phyloP scores from a whole-genome alignment of 768 basidiomycete genomes.

The Stropharia rugosoannulata region DNA sequence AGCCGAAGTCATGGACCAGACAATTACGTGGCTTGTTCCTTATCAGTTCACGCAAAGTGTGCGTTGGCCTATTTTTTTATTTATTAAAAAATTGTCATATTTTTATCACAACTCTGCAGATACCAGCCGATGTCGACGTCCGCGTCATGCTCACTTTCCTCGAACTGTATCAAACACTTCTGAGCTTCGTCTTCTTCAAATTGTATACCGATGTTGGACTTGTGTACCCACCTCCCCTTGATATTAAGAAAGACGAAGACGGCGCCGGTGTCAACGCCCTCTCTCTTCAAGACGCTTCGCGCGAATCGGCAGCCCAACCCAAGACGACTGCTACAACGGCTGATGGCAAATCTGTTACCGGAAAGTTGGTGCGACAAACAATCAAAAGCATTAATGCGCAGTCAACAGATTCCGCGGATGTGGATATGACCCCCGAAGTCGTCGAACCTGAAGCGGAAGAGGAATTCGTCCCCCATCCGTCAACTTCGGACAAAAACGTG shows the following conservation, averaged over 20 bases:
- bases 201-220: conserved; percentile 94
- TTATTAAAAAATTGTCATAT: neutral
- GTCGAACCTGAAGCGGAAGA: conserved; percentile 46
- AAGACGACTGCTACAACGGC: conserved; percentile 44
- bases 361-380: conserved; percentile 56
- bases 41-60: conserved; percentile 97
- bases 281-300: conserved; percentile 56
- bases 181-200: conserved; percentile 96
- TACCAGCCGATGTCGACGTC: conserved; percentile 94
- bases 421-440: conserved; percentile 36
- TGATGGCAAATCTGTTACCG: conserved; percentile 44
- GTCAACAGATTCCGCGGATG: conserved; percentile 31
- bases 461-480: conserved; percentile 66
- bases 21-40: conserved; percentile 93
- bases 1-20: conserved; percentile 91
- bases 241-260: conserved; percentile 76
- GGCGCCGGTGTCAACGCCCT: conserved; percentile 91
- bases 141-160: conserved; percentile 98
- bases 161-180: conserved; percentile 94
- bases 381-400: conserved; percentile 51
- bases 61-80: conserved; percentile 20
- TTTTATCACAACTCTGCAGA: conserved; percentile 41
- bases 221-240: conserved; percentile 93
- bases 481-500: conserved; percentile 40
- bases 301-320: conserved; percentile 37